Percentiles rank a stretch among this genome's conserved stretches.
These are phyloP conservation scores for Albifimbria verrucaria DNA, from an alignment of 2,329 filamentous ascomycete genomes.

Conservation along the genomic window DNA sequence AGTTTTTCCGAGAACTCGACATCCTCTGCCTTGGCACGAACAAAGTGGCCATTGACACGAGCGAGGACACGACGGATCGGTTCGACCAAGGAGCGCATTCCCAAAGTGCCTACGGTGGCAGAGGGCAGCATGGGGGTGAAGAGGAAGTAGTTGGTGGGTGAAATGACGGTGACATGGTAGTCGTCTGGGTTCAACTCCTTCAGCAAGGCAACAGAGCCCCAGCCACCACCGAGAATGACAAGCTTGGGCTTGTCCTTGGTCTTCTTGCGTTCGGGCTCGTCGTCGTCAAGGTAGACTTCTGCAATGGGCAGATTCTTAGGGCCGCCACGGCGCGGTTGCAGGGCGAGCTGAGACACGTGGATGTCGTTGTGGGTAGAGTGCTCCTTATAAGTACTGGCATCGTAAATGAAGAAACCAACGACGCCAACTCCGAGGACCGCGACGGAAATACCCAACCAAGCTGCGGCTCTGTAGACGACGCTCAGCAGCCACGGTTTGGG, in stretches of 20 bases:
- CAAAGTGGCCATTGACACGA: constrained; percentile 79
- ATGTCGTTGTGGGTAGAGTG: constrained; percentile 66
- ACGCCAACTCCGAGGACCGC: constrained; percentile 67
- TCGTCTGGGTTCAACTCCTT: constrained; percentile 88
- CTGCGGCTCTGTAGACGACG: constrained; percentile 65
- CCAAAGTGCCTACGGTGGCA: constrained; percentile 92
- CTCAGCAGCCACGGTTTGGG: constrained; percentile 45
- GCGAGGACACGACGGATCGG: constrained; percentile 82
- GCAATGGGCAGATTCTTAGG: constrained; percentile 94
- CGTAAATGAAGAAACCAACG: constrained; percentile 87
- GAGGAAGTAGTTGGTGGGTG: constrained; percentile 92
- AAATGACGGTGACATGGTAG: constrained; percentile 94
- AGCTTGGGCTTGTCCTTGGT: constrained; percentile 87
- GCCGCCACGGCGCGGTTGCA: constrained; percentile 78
- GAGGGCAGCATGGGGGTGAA: constrained; percentile 98
- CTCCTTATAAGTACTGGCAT: constrained; percentile 85
- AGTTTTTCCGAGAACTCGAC: constrained; percentile 90
- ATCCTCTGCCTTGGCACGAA: constrained; percentile 82
- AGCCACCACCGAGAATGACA: constrained; percentile 90
- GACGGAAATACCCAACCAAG: constrained; percentile 65
- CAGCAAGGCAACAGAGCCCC: constrained; percentile 88
- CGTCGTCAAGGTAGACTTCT: constrained; percentile 83
- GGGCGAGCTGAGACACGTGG: constrained; percentile 76
- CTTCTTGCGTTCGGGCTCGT: constrained; percentile 69
- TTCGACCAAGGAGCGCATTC: constrained; percentile 86